Base-by-base conservation (phyloP, 2,329 filamentous ascomycete genomes). In the Chaetomiaceae sp. region DNA sequence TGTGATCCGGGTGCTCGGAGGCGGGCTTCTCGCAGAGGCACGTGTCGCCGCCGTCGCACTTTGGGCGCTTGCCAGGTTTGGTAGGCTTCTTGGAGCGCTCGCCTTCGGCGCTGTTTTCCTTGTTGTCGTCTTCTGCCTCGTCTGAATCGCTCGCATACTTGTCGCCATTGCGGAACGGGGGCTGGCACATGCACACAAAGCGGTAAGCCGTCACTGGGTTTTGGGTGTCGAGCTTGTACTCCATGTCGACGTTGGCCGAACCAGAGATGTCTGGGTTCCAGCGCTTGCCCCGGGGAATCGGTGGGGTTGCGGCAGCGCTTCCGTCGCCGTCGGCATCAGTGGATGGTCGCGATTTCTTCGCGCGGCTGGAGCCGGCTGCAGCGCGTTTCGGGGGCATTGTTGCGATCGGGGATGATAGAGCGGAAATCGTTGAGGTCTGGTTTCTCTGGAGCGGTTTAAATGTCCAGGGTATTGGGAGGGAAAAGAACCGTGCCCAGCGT, bases 21-120 rank as follows among this genome's bases (percentile, higher is more conserved):
- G 61, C 56, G 1, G 63, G 59, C 56, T 69, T 68, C 43, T 56
- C 53, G 63, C 69, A 72, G 12, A 67, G 23, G 57, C 71, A 72
- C 4, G 53, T 62, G 37, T 66, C 62, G 31, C 65, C 64, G 11
- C 56, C 57, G 49, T 65, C 65, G 23, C 62, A 60, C 44, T 22
- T 54, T 22, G 40, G 27, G 3, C 27, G 27, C 33, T 5, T 51
- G n/a, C n/a, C n/a, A n/a, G n/a, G n/a, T n/a, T n/a, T n/a, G n/a
- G n/a, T n/a, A n/a, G n/a, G n/a, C n/a, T n/a, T n/a, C n/a, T n/a
- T n/a, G n/a, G n/a, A n/a, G n/a, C n/a, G n/a, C n/a, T n/a, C n/a
- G n/a, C n/a, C n/a, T n/a, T n/a, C n/a, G 44, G 14, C 44, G 23
- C 29, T 46, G 23, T 8, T 43, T 20, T 8, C 20, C 17, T 54